A percentile compares a stretch with the other conserved stretches of the same genome.
Evolutionary conservation across 2,329 filamentous ascomycete genomes (phyloP).

Genomic region (Monosporascus ibericus): DNA sequence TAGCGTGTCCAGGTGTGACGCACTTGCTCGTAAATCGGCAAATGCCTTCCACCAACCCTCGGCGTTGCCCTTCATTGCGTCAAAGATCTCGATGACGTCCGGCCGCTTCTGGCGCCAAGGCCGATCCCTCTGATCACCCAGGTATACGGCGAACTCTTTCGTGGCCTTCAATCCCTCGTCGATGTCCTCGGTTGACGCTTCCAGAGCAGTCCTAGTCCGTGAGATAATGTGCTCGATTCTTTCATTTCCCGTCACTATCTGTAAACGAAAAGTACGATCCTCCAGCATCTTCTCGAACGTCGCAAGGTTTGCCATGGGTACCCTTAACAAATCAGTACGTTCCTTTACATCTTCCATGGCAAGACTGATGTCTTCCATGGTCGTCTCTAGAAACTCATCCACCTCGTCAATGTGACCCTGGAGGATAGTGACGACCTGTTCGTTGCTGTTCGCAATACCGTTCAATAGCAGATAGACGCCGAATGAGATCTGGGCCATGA

Average conservation of each 20-base stretch:
- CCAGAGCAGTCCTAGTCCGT: slow-evolving; percentile 70
- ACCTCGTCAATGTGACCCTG: slow-evolving; percentile 92
- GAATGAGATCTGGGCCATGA: slow-evolving; percentile 88
- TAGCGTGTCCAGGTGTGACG: slow-evolving; percentile 61
- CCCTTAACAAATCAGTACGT: slow-evolving; percentile 70
- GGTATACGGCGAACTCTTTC: slow-evolving; percentile 69
- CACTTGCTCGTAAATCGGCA: slow-evolving; percentile 66
- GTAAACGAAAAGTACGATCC: slow-evolving; percentile 72
- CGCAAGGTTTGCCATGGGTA: slow-evolving; percentile 75
- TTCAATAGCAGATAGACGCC: slow-evolving; percentile 84
- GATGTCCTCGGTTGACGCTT: slow-evolving; percentile 73
- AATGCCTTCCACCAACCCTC: slow-evolving; percentile 85
- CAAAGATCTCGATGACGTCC: slow-evolving; percentile 65
- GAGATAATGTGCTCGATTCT: slow-evolving; percentile 84
- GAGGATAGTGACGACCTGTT: slow-evolving; percentile 81
- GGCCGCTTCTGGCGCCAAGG: slow-evolving; percentile 57
- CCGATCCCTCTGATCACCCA: slow-evolving; percentile 58
- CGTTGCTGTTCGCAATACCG: slow-evolving; percentile 79
- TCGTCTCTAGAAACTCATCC: slow-evolving; percentile 81
- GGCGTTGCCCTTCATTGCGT: slow-evolving; percentile 88
- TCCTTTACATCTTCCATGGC: slow-evolving; percentile 74
- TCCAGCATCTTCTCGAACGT: slow-evolving; percentile 86
- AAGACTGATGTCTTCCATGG: slow-evolving; percentile 76
- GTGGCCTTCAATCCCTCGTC: slow-evolving; percentile 71
- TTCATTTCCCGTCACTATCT: slow-evolving; percentile 82